Conservation (phyloP, 345 rosid species). For the Eucalyptus curtisii region DNA sequence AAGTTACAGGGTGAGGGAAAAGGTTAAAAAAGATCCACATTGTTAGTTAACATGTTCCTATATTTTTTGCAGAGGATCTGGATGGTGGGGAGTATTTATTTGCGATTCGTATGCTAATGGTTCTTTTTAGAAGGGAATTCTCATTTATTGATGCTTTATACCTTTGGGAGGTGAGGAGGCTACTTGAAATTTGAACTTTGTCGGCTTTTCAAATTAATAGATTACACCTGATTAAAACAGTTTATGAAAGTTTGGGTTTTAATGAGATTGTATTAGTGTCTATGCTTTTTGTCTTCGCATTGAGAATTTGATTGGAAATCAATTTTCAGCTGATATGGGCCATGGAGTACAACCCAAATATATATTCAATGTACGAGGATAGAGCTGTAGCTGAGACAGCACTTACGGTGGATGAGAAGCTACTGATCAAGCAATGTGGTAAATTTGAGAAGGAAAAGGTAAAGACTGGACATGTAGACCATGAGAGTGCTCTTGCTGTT, state of each 20-base stretch:
- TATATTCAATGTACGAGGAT: constrained; percentile 44
- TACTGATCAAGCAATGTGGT: constrained; percentile 54
- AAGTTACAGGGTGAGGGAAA: not conserved
- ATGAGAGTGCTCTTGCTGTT: constrained; percentile 50
- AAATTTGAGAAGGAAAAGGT: constrained; percentile 65
- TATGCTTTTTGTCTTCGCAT: not conserved
- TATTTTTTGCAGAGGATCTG: constrained; percentile 51
- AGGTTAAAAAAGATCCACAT: not conserved
- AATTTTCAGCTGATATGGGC: constrained; percentile 90
- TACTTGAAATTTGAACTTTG: not conserved
- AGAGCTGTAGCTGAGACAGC: not conserved
- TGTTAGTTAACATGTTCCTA: not conserved
- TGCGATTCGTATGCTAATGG: constrained; percentile 97
- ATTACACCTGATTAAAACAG: not conserved
- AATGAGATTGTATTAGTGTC: not conserved
- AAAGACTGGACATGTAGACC: constrained; percentile 34
- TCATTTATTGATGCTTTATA: constrained; percentile 74
- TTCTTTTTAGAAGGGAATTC: constrained; percentile 91
- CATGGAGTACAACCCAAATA: constrained; percentile 90
- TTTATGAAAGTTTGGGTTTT: not conserved
- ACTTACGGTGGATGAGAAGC: constrained; percentile 25
- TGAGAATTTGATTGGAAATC: not conserved
- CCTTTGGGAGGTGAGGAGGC: constrained; percentile 88
- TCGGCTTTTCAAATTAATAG: not conserved
- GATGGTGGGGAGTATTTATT: constrained; percentile 91